Base-by-base conservation (phyloP, 2,329 filamentous ascomycete species). In the Cladosporium sphaerospermum region DNA sequence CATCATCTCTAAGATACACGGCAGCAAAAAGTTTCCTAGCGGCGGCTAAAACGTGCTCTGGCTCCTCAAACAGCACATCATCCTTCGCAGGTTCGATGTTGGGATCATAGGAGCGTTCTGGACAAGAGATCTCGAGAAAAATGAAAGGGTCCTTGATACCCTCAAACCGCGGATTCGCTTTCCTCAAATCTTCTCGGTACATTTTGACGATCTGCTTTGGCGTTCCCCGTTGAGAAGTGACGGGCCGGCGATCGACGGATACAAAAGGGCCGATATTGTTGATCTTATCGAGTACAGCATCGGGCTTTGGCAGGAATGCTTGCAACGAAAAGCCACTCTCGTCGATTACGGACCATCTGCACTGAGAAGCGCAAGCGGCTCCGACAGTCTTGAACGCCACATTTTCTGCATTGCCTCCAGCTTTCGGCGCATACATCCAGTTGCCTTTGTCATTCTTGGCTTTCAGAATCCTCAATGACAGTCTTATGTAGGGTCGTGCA, bases 21-120 rank as follows among this genome's bases (percentile, higher is more conserved):
- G 56, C 51, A 13, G 39, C 59, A 43, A 83, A 74, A 1, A 83
- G 61, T 31, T 65, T 65, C 16, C 74, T 69, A 2, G 75, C 67
- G 4, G 73, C 59, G 3, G 62, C 62, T 4, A 82, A 34, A 3
- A 85, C 61, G 0, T 62, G 16, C 3, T 66, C 61, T 2, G 83
- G 78, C 47, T 88, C 73, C 4, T 72, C 73, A 62, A 91, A 89
- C 1, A 89, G 62, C 2, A 91, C 77, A 60, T 89, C 81, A 53
- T 88, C 82, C 64, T 91, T 91, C 3, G 81, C 74, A 3, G 86
- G 80, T 55, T 89, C 82, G 5, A 90, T 69, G 59, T 90, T 91
- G 1, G 78, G 74, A 67, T 91, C 87, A 61, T 91, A 91, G 54
- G 75, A 83, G 28, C 76, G 76, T 1, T 71, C 64, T 0, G 81